Percentiles rank a stretch among this genome's conserved stretches.
phyloP scores from a whole-genome alignment of 2,329 filamentous ascomycete species.

The Pleoardoris graminearum region DNA sequence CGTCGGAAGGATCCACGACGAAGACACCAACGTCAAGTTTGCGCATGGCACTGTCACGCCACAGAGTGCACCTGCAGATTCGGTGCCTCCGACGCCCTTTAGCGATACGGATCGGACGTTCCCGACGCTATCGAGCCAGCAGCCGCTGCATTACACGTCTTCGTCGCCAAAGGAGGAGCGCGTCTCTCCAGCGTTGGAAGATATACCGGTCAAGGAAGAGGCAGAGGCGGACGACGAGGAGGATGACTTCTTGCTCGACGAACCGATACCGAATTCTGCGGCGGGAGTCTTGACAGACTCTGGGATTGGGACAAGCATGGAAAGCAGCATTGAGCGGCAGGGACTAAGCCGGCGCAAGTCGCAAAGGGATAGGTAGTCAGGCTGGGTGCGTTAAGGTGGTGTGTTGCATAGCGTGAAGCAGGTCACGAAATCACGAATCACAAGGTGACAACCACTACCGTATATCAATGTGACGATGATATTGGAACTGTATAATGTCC shows the following conservation, averaged over 20 bases:
- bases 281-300: conserved; percentile 42
- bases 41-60: conserved; percentile 16
- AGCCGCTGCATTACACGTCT: conserved; percentile 45
- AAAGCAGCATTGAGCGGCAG: conserved; percentile 38
- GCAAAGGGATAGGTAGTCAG: background rate
- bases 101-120: conserved; percentile 55
- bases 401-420: background rate
- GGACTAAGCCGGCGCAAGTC: conserved; percentile 21
- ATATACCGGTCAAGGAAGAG: conserved; percentile 24
- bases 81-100: conserved; percentile 30
- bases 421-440: too few species aligned
- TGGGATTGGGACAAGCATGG: conserved; percentile 55
- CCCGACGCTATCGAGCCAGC: conserved; percentile 51
- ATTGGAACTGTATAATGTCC: background rate
- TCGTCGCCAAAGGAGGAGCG: conserved; percentile 29
- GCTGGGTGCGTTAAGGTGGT: background rate
- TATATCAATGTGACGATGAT: too few species aligned
- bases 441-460: too few species aligned
- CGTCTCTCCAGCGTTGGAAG: conserved; percentile 15
- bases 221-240: conserved; percentile 49
- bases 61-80: too few species aligned
- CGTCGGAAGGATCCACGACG: conserved; percentile 25
- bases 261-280: conserved; percentile 16
- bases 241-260: conserved; percentile 49
- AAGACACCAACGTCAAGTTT: conserved; percentile 18